Evolutionary conservation across 2,329 filamentous ascomycete species (phyloP), one percentile per base, ranked within the genome.

Genomic region (Penicillium sclerotiorum): DNA sequence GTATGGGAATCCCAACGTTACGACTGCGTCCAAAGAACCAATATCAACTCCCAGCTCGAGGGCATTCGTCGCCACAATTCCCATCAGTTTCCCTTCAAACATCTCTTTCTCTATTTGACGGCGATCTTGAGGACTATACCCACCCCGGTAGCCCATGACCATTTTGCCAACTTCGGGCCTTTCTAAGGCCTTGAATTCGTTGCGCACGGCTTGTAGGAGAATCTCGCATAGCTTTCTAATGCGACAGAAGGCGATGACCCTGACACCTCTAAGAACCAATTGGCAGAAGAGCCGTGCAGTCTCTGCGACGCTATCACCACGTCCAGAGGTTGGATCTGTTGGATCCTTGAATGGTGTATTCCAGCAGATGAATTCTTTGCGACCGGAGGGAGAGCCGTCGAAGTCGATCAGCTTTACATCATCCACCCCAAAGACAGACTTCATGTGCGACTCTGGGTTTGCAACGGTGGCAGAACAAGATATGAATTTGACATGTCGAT

Each of bases 341-440:
- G 93, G 90, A 59, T 96, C 93, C 67, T 91, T 95, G 70, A 85
- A 96, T 0, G 94, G 94, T 0, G 93, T 96, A 62, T 99, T 97
- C 94, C 94, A 99, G 70, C 92, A 97, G 6, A 99, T 66, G 50
- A 97, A 97, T 63, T 97, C 93, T 67, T 97, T 97, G 18, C 90
- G 81, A 0, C 93, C 90, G 5, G 90, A 90, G 0, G 94, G 94
- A 0, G 92, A 96, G 1, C 94, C 94, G 65, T 99, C 94, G 63
- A 89, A 92, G 64, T 96, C 91, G 1, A 93, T 87, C 37, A 97
- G 71, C 50, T 80, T 84, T 12, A 96, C 89, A 56, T 92, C 79
- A 0, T 91, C 82, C 6, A 96, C 81, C 1, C 93, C 93, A 59
- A 97, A 96, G n/a, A 99, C 88, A 0, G 90, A 90, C 69, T 85